Conservation (phyloP, 176 grass and related monocot species). For the Paspalum vaginatum region DNA sequence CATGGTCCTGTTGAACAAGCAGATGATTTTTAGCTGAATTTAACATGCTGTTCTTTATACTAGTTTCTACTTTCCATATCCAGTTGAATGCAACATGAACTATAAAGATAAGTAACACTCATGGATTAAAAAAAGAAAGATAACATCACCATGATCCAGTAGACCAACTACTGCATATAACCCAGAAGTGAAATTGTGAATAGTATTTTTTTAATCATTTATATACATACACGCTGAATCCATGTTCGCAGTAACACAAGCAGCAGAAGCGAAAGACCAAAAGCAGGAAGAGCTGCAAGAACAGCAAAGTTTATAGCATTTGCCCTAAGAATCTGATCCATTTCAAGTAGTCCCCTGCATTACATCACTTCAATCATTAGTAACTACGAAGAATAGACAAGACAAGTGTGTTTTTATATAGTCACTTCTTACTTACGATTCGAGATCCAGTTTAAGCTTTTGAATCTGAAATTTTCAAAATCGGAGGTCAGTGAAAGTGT, state of each 20-base stretch:
- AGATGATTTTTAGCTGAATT: constrained; percentile 41
- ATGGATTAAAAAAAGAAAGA: neutral
- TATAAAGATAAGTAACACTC: neutral
- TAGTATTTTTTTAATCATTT: neutral
- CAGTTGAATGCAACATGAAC: constrained; percentile 1
- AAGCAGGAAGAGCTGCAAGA: constrained; percentile 93
- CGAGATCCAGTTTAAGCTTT: constrained; percentile 92
- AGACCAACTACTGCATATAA: neutral
- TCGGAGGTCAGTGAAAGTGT: constrained; percentile 35
- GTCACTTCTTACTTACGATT: constrained; percentile 73
- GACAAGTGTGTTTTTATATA: constrained; percentile 33
- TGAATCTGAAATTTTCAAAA: constrained; percentile 80
- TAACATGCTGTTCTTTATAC: neutral
- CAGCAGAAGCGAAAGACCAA: constrained; percentile 76
- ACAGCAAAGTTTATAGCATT: constrained; percentile 98
- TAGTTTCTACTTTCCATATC: constrained; percentile 30
- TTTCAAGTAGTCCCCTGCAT: constrained; percentile 81
- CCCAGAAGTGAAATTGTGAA: constrained; percentile 9
- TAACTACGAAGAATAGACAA: neutral
- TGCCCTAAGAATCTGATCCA: constrained; percentile 97
- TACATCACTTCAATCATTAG: constrained; percentile 41
- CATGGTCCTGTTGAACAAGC: constrained; percentile 67
- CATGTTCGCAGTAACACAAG: constrained; percentile 72
- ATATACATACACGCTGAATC: constrained; percentile 73
- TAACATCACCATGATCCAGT: constrained; percentile 10